Evolutionary conservation across 495 filamentous ascomycete genomes (phyloP), one percentile per base, ranked within the genome.

Genomic region (Stereocaulon alpinum): DNA sequence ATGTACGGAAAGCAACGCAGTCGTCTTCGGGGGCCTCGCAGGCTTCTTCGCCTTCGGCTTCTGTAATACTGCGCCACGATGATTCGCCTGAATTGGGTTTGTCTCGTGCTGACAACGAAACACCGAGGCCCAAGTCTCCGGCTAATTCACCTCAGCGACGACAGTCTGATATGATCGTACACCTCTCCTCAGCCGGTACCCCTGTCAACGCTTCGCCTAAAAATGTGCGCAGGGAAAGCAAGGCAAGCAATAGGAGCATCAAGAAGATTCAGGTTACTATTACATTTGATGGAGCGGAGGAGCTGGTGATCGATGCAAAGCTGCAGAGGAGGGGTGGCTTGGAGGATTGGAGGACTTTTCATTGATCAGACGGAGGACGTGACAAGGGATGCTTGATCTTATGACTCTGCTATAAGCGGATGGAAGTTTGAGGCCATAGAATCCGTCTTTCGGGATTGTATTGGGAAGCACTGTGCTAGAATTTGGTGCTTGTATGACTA

Each of bases 261-360:
- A 56, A 52, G 40, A 61, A 58, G 18, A 55, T 66, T 10, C 58
- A 59, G 44, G 50, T 66, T 24, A 59, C 60, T 14, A 47, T 66
- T 55, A 64, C 53, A 22, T 48, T 66, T 42, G 61, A 66, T 42
- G 63, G 61, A 12, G 50, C 52, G n/a, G 61, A 54, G 29, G 61
- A 66, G 27, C 17, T 66, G 40, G 49, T 62, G 29, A 48, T 62
- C 55, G 40, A 66, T 17, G 59, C 64, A 22, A 49, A 22, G 45
- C 48, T 61, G 45, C 34, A 27, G 29, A 58, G 41, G 27, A 57
- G 37, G 34, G 20, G 24, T 59, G 41, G 22, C 7, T 40, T n/a
- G 40, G 44, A 34, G 47, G 40, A 24, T 24, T 57, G 41, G 55
- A 22, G 55, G 56, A 47, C 34, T 11, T 20, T 40, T 9, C 24